Evolutionary conservation across 2,329 filamentous ascomycete species (phyloP).

Genomic region (Monilinia laxa): DNA sequence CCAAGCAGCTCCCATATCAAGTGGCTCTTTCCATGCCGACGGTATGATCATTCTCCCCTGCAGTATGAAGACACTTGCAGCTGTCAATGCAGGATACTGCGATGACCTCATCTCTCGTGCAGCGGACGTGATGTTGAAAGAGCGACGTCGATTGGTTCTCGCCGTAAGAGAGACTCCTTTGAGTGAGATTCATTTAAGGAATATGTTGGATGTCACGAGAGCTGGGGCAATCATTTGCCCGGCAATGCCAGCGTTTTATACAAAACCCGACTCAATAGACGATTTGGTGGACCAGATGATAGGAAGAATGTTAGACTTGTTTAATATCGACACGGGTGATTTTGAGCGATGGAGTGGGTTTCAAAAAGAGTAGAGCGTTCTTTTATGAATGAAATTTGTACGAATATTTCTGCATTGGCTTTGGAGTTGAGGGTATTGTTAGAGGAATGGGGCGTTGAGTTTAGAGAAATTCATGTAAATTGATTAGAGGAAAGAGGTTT

Average conservation of each 20-base stretch:
- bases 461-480: background rate
- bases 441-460: background rate
- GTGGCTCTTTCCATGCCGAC: constrained; percentile 46
- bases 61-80: constrained; percentile 50
- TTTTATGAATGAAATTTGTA: background rate
- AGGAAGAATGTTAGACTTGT: background rate
- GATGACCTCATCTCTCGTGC: constrained; percentile 49
- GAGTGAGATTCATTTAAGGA: constrained; percentile 48
- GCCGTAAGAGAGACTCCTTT: constrained; percentile 47
- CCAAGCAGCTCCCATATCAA: constrained; percentile 47
- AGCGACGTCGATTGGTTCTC: constrained; percentile 44
- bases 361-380: constrained; percentile 23
- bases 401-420: background rate
- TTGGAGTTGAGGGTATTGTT: background rate
- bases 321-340: background rate
- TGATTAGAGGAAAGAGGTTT: background rate
- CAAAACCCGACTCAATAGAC: background rate
- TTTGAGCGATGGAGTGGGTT: background rate
- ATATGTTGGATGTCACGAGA: constrained; percentile 45
- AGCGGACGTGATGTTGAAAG: constrained; percentile 50
- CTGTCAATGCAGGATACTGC: constrained; percentile 44
- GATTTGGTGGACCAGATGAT: background rate
- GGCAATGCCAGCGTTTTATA: background rate
- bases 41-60: constrained; percentile 52
- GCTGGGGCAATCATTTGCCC: constrained; percentile 48